Percentiles rank a stretch among this genome's conserved stretches.
These are phyloP conservation scores for Inga laurina DNA, from an alignment of 306 rosid genomes.

Conservation along the genomic window DNA sequence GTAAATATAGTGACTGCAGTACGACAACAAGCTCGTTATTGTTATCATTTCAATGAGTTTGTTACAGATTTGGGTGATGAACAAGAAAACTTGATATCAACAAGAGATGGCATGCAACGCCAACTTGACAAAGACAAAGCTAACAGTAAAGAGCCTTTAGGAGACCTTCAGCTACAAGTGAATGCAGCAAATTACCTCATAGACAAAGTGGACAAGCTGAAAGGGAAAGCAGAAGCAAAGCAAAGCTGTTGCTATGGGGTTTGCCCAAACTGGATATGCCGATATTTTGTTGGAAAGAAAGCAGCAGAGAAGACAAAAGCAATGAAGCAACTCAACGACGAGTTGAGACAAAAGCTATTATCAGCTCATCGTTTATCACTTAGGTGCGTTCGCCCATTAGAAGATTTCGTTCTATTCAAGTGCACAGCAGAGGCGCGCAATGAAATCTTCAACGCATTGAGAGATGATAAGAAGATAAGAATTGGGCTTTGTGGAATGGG, in stretches of 20 bases:
- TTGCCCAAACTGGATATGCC: neutral
- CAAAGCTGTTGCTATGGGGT: neutral
- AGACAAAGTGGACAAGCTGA: neutral
- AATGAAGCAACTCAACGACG: neutral
- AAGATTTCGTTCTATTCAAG: neutral
- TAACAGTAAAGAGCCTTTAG: neutral
- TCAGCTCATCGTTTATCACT: neutral
- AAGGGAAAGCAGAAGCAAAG: neutral
- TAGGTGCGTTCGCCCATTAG: no score
- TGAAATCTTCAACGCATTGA: neutral
- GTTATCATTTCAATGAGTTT: neutral
- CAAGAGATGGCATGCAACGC: neutral
- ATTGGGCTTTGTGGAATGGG: conserved; percentile 16
- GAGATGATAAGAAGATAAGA: neutral
- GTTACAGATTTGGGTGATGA: neutral
- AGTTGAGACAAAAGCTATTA: no score
- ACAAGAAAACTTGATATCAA: neutral
- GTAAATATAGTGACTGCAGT: neutral
- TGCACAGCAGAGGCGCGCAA: neutral
- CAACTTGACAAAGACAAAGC: neutral
- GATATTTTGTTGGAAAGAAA: neutral
- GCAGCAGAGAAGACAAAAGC: neutral
- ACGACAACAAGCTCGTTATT: neutral
- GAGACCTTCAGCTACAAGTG: neutral
- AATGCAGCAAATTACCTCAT: neutral